These are phyloP conservation scores for Agaricus blazei DNA, from an alignment of 768 basidiomycete genomes.

Conservation along the genomic window DNA sequence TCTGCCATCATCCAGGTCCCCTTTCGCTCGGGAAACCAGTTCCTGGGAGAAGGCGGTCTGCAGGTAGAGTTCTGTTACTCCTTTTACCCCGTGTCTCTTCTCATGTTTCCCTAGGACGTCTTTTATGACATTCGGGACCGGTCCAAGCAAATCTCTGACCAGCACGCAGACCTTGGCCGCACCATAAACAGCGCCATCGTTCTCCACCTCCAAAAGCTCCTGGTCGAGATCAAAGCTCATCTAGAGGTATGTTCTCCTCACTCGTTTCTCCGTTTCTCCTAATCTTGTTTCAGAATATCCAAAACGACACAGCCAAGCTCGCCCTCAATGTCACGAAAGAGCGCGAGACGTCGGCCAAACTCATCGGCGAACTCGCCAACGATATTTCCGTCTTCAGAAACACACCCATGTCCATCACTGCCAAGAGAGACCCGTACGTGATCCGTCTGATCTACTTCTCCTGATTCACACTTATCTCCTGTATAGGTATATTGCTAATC, in stretches of 20 bases:
- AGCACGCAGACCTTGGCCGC: conserved; percentile 92
- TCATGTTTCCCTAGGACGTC: conserved; percentile 56
- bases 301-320: conserved; percentile 93
- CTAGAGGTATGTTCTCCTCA: conserved; percentile 59
- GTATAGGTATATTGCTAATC: conserved; percentile 60
- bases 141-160: conserved; percentile 89
- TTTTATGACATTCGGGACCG: conserved; percentile 93
- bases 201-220: conserved; percentile 94
- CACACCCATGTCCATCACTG: conserved; percentile 80
- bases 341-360: conserved; percentile 78
- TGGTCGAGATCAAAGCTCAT: conserved; percentile 94
- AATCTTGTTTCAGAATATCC: conserved; percentile 58
- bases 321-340: conserved; percentile 91
- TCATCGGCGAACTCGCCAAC: conserved; percentile 83
- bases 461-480: not conserved
- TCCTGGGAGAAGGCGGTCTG: conserved; percentile 94
- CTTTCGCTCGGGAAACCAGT: conserved; percentile 93
- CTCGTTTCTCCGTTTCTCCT: not conserved
- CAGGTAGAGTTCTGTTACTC: conserved; percentile 43
- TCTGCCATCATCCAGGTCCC: conserved; percentile 97
- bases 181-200: conserved; percentile 97
- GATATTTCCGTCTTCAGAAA: conserved; percentile 92
- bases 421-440: conserved; percentile 80
- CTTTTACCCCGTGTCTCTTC: not conserved
- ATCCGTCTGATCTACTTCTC: conserved; percentile 1